A percentile compares a stretch with the other conserved stretches of the same genome.
Evolutionary conservation across 345 rosid species (phyloP).

Genomic region (Diplotaxis tenuifolia): DNA sequence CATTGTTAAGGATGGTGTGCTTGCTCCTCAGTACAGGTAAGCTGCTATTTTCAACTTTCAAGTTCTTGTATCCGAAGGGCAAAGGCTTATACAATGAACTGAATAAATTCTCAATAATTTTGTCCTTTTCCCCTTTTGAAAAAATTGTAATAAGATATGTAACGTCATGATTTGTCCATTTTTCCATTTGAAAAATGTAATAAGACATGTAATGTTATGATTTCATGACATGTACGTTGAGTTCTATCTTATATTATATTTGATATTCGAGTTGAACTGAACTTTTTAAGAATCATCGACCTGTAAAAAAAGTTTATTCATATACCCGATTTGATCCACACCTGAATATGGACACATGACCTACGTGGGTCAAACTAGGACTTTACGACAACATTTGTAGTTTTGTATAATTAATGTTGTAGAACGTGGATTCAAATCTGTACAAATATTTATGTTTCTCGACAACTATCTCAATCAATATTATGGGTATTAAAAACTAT

Average conservation of each 20-base stretch:
- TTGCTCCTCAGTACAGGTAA: constrained; percentile 78
- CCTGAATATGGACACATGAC: neutral
- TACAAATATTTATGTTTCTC: constrained; percentile 3
- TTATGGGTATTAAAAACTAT: constrained; percentile 7
- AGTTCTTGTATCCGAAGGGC: neutral
- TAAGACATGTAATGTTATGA: neutral
- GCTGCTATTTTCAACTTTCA: constrained; percentile 9
- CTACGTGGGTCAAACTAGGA: neutral
- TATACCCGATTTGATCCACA: neutral
- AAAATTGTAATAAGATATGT: neutral
- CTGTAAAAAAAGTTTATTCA: neutral
- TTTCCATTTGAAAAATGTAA: neutral
- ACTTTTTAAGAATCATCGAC: neutral
- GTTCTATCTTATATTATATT: neutral
- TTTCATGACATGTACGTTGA: neutral
- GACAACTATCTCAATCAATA: constrained; percentile 25
- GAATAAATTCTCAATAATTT: neutral
- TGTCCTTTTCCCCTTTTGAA: neutral
- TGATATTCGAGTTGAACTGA: neutral
- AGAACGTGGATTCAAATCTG: neutral
- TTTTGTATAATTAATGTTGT: too few relatives aligned
- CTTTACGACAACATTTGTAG: neutral
- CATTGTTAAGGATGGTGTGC: constrained; percentile 79
- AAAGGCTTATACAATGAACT: neutral
- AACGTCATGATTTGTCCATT: neutral